Evolutionary conservation across 2,329 filamentous ascomycete genomes (phyloP), one percentile per base, ranked within the genome.

Genomic region (Penicillium sp.): DNA sequence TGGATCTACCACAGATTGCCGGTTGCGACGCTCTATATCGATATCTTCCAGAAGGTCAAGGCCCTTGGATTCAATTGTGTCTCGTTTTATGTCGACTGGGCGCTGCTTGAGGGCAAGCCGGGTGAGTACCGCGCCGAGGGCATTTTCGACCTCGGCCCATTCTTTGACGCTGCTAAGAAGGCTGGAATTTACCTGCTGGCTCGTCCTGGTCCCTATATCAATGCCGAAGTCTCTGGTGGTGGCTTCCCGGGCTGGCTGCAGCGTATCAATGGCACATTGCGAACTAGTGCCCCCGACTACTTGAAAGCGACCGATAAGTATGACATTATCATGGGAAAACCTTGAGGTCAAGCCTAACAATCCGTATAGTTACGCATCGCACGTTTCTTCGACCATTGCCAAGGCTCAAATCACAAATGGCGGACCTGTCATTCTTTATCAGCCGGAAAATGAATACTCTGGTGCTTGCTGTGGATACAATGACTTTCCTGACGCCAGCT

Each of bases 361-460:
- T 18, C 23, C 4, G 20, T 34, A 18, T 44, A 79, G 77, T 52
- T 87, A 89, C 54, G 76, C 81, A 53, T 65, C 74, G 6, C 74
- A 80, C 7, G 76, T 90, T 40, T 79, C 78, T 22, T 74, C 74
- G 10, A 80, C 83, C 7, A 84, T 94, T 54, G 85, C 87, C 3
- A 79, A 82, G 44, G 82, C 80, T 0, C 87, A 93, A 58, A 90
- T 94, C 59, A 91, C 86, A 1, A 87, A 90, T 42, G 87, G 86
- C 0, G 88, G 88, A 0, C 87, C 87, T 0, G 77, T 94, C 6
- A 87, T 94, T 49, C 70, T 91, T 1, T 77, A 86, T 34, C 88
- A 94, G 63, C 84, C 86, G 0, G 88, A 94, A 64, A 94, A 93
- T 52, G 88, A 93, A 64, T 90, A 91, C 61, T 82, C 78, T 1